phyloP scores from a whole-genome alignment of 2,329 filamentous ascomycete genomes.

The Calonectria pauciramosa region DNA sequence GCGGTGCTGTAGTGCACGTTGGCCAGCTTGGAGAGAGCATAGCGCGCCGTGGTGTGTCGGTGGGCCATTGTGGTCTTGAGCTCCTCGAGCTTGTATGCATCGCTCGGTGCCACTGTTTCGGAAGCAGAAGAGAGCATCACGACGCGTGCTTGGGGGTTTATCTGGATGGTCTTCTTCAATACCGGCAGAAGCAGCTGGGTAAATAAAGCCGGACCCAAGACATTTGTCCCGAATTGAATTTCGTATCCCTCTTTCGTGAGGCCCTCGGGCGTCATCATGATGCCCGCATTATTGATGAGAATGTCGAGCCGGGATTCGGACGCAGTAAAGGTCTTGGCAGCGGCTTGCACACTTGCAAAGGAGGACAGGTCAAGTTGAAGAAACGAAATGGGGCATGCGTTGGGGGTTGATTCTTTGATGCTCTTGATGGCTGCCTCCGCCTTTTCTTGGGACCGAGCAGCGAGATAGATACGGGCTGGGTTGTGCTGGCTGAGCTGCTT shows the following conservation, averaged over 20 bases:
- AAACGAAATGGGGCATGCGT: not conserved
- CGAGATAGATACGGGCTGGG: conserved; percentile 19
- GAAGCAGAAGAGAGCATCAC: not conserved
- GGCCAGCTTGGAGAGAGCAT: not conserved
- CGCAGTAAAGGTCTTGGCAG: not conserved
- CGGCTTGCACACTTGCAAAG: conserved; percentile 14
- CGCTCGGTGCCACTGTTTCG: not conserved
- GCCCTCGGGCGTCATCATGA: conserved; percentile 28
- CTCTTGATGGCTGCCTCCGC: conserved; percentile 12
- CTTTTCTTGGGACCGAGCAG: conserved; percentile 12
- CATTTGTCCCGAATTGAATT: conserved; percentile 34
- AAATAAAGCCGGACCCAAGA: conserved; percentile 28
- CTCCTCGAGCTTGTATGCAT: not conserved
- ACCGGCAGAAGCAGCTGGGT: conserved; percentile 36
- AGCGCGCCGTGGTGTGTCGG: not conserved
- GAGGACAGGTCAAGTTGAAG: conserved; percentile 19
- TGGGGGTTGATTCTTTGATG: not conserved
- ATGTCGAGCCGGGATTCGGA: conserved; percentile 29
- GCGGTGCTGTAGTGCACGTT: not conserved
- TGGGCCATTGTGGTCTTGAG: not conserved
- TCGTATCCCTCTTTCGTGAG: conserved; percentile 33
- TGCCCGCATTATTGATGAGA: conserved; percentile 30
- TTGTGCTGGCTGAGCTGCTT: not conserved
- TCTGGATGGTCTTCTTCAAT: not conserved
- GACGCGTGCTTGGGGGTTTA: conserved; percentile 3